A percentile compares a stretch with the other conserved stretches of the same genome.
phyloP scores from a whole-genome alignment of 257 asterid genomes.

The Mitragyna speciosa region DNA sequence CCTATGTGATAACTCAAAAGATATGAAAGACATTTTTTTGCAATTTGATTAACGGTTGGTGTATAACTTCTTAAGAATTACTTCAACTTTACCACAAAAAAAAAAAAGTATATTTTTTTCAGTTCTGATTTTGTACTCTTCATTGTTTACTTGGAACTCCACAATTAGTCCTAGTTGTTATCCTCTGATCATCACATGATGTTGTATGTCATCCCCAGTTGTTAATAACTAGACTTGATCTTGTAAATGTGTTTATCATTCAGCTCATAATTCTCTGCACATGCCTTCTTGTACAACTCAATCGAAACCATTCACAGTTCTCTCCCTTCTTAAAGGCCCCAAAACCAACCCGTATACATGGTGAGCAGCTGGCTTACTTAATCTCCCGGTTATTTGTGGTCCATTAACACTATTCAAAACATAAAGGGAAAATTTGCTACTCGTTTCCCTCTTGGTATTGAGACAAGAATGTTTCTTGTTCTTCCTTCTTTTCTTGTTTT shows the following conservation, averaged over 20 bases:
- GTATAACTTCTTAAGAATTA: neutral
- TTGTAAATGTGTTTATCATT: neutral
- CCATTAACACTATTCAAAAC: neutral
- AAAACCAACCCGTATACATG: neutral
- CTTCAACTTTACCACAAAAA: too few relatives aligned
- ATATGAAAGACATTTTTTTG: neutral
- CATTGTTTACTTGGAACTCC: neutral
- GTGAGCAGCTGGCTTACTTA: neutral
- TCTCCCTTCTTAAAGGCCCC: neutral
- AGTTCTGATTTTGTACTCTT: neutral
- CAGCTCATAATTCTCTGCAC: neutral
- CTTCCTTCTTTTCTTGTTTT: too few relatives aligned
- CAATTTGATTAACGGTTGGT: neutral
- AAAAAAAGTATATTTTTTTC: neutral
- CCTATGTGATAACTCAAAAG: neutral
- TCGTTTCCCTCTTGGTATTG: neutral
- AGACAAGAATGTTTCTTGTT: neutral
- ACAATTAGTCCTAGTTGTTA: too few relatives aligned
- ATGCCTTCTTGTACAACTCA: neutral
- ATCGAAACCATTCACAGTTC: neutral
- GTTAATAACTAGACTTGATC: too few relatives aligned
- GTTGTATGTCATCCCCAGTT: too few relatives aligned
- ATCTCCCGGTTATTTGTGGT: too few relatives aligned
- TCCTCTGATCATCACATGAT: too few relatives aligned
- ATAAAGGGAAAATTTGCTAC: neutral